Base-by-base conservation (phyloP, 176 grass and related monocot species). In the Aechmea fasciata region DNA sequence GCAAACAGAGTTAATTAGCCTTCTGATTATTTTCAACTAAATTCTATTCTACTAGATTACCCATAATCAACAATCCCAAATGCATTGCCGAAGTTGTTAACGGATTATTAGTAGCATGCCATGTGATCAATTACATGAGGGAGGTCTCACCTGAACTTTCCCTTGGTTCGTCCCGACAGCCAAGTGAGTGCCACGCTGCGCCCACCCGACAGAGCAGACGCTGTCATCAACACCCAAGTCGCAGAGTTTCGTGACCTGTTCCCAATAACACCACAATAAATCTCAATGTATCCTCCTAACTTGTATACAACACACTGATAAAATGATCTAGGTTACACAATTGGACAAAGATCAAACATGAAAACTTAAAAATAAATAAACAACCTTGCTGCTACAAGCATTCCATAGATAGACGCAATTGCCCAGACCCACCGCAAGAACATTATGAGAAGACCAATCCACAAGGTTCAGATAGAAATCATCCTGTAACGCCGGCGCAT, bases 381-480 rank as follows among this genome's bases (percentile, higher is more conserved):
- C 65, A n/a, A 90, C 95, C 85, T 99, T 99, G 79, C 95, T 99
- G 70, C 90, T 99, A 81, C 95, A 99, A 1, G 95, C 95, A 79
- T 99, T 99, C 95, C 95, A 99, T 41, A 94, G 64, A 68, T 99
- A 99, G 20, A 99, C 90, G 49, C 84, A 94, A 80, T 88, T 94
- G 49, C 95, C 95, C 78, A 99, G 71, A 71, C 90, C 90, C 49
- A 99, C 95, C 1, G 95, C 85, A 10, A 99, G 80, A 19, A 94
- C 78, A 76, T 99, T 99, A 13, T 99, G 87, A n/a, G 95, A 93
- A 0, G 95, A 99, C 90, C 90, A 99, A 80, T 99, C 95, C 11
- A 99, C 90, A 11, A 99, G 95, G 71, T 99, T 99, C 13, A 94
- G 78, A 80, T 99, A 99, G 87, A 99, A 99, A 78, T 99, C 95